Base-by-base conservation (phyloP, 176 grass and related monocot genomes). In the Oryza glumipatula region DNA sequence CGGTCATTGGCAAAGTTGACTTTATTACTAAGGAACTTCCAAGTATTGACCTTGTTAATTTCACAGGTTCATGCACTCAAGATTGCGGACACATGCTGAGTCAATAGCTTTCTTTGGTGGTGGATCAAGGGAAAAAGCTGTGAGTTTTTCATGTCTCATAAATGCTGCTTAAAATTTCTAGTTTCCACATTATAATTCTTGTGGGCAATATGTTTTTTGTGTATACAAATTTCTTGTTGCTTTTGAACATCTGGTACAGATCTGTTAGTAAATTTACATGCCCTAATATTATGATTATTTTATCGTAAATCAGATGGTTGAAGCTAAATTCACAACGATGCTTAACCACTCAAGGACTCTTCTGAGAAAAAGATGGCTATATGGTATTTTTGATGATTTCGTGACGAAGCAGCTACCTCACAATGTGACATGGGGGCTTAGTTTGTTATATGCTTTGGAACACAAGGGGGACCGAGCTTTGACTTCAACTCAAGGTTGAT, bases 71-170 rank as follows among this genome's bases (percentile, higher is more conserved):
- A 95, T 98, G 96, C 96, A 95, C 66, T 86, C 96, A 78, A 98
- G 96, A 79, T 83, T 98, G 68, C 91, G 91, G 14, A 94, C 96
- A 0, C 96, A 98, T 87, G 96, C 96, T 81, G 96, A 98, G 84
- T 98, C 96, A 68, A 82, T 98, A 82, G 96, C 96, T 83, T 98
- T 98, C 91, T 98, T 98, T 90, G 96, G 96, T 73, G 96, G 96
- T 79, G 96, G 96, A 78, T 95, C 91, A 76, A 90, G 96, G 81
- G 96, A 98, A 88, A 95, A 88, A 89, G 81, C 83, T 89, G 96
- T 98, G 76, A 95, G 96, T 90, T 77, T 54, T 82, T 74, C 61
- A 45, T 61, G 32, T 0, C 49, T 74, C 23, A 21, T 84, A n/a
- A 79, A 22, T 74, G 73, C 46, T 19, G 19, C 78, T 45, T 33